Conservation (phyloP, 2,329 filamentous ascomycete species). For the Colletotrichum navitas region DNA sequence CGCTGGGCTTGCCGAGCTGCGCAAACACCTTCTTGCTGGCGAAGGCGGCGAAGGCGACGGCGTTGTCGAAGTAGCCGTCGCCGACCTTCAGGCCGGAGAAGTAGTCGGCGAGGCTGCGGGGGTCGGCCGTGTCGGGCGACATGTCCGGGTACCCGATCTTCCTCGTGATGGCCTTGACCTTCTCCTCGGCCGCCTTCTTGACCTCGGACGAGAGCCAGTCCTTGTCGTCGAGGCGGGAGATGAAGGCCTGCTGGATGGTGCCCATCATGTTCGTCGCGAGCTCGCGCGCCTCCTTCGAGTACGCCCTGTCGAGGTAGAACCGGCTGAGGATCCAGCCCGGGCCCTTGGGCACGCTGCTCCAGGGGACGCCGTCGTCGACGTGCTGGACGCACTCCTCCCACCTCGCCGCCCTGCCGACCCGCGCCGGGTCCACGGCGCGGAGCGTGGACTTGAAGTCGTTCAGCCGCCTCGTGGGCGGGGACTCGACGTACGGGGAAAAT, state of each 20-base stretch:
- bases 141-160: conserved; percentile 76
- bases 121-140: conserved; percentile 71
- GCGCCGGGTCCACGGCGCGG: conserved; percentile 13
- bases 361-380: conserved; percentile 57
- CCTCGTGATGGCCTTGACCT: conserved; percentile 74
- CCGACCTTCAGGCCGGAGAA: conserved; percentile 68
- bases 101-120: conserved; percentile 66
- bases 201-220: conserved; percentile 75
- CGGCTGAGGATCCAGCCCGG: conserved; percentile 77
- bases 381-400: conserved; percentile 73
- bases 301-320: conserved; percentile 77
- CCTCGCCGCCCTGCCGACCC: conserved; percentile 65
- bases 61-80: conserved; percentile 69
- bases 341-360: conserved; percentile 49
- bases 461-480: conserved; percentile 69
- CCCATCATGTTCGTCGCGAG: conserved; percentile 77
- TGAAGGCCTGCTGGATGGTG: conserved; percentile 77
- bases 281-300: conserved; percentile 73
- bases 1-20: conserved; percentile 68
- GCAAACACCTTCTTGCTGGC: conserved; percentile 65
- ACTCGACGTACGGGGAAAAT: conserved; percentile 67
- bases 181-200: conserved; percentile 70
- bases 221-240: conserved; percentile 67
- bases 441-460: conserved; percentile 58
- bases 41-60: conserved; percentile 62